phyloP scores from a whole-genome alignment of 139 green algal species.

The Micractinium conductrix region DNA sequence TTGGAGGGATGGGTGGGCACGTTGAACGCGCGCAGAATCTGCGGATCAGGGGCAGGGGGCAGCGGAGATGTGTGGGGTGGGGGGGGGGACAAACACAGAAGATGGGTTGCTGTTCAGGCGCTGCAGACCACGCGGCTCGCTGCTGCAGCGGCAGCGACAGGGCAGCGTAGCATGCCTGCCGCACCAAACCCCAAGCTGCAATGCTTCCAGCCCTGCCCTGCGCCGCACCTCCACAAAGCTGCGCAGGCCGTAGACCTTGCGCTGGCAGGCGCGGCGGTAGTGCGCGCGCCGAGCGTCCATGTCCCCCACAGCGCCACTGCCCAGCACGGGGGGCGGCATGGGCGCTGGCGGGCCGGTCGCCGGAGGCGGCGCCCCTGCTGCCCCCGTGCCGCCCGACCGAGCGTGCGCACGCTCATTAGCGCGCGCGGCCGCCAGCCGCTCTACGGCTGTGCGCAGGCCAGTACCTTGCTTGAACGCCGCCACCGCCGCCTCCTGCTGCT shows the following conservation, averaged over 20 bases:
- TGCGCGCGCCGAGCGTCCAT: not conserved
- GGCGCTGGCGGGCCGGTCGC: not conserved
- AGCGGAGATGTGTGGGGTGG: not conserved
- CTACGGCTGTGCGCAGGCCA: not conserved
- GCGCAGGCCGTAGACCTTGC: not conserved
- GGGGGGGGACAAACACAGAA: not conserved
- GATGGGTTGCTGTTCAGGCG: not conserved
- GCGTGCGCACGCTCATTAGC: not conserved
- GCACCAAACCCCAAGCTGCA: too few relatives aligned
- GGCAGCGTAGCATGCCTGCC: too few relatives aligned
- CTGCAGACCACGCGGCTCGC: too few relatives aligned
- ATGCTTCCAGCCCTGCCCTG: not conserved
- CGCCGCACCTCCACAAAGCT: constrained; percentile 6
- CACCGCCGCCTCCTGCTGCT: constrained; percentile 3
- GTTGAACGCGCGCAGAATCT: constrained; percentile 38
- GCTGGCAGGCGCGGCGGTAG: constrained; percentile 13
- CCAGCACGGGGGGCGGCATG: not conserved
- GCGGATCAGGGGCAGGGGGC: not conserved
- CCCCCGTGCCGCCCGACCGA: too few relatives aligned
- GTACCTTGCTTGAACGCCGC: too few relatives aligned
- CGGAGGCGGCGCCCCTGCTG: not conserved
- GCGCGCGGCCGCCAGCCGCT: not conserved
- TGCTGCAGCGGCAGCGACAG: not conserved
- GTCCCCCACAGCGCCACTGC: not conserved
- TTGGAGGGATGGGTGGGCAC: constrained; percentile 21